A percentile compares a stretch with the other conserved stretches of the same genome.
Conservation (phyloP, 257 asterid genomes). For the Solanum phureja region DNA sequence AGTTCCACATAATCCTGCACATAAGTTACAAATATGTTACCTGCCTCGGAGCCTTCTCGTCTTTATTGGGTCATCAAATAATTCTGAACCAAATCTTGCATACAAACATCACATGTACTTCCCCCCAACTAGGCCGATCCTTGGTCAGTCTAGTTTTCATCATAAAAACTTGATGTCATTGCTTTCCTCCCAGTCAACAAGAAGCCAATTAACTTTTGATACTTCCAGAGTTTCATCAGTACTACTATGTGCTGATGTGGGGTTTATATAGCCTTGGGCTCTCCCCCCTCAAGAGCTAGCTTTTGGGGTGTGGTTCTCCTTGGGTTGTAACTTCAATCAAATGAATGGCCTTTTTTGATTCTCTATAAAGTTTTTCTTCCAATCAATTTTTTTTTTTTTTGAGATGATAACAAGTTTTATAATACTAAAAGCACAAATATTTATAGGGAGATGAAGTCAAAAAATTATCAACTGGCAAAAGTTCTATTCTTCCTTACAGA, state of each 20-base stretch:
- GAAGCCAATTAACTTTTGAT: not conserved
- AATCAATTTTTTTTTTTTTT: not conserved
- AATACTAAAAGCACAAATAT: not conserved
- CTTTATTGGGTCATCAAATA: not conserved
- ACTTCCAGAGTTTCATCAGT: not conserved
- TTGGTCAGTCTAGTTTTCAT: not conserved
- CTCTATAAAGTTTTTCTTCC: not conserved
- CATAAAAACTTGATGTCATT: not conserved
- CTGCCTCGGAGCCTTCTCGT: not conserved
- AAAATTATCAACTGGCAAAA: not conserved
- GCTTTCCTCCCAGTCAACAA: not conserved
- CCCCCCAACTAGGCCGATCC: not conserved
- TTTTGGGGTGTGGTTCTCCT: not conserved
- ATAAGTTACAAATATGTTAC: not conserved
- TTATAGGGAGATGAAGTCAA: not conserved
- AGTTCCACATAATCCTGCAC: not conserved
- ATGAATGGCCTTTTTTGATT: not conserved
- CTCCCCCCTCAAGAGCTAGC: not conserved
- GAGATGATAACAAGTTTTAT: not conserved
- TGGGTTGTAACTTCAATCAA: not conserved
- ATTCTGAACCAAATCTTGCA: not conserved
- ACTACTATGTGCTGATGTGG: not conserved
- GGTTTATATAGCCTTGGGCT: not conserved
- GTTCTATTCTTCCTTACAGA: not conserved
- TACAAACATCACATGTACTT: not conserved